Conservation (phyloP, 1,284 basidiomycete genomes). For the Leccinum pachyderme region DNA sequence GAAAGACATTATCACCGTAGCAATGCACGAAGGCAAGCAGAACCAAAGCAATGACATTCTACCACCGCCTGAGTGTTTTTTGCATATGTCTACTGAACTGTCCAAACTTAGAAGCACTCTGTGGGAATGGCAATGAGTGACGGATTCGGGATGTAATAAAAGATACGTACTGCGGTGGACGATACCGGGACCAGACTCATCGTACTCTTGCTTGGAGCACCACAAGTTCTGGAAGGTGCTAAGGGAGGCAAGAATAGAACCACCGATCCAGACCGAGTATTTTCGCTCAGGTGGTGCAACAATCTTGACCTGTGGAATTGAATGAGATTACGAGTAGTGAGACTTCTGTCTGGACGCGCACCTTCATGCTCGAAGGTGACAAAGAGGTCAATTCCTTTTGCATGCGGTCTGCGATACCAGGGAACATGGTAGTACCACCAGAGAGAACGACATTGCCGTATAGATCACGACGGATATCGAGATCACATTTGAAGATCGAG, state of each 20-base stretch:
- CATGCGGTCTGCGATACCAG: constrained; percentile 96
- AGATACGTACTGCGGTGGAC: constrained; percentile 72
- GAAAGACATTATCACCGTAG: constrained; percentile 19
- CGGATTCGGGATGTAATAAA: neutral
- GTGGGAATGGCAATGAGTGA: constrained; percentile 1
- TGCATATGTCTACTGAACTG: constrained; percentile 21
- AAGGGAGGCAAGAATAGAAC: constrained; percentile 94
- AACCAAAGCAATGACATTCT: constrained; percentile 27
- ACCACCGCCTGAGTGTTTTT: constrained; percentile 22
- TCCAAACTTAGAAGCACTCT: constrained; percentile 36
- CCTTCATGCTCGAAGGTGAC: constrained; percentile 83
- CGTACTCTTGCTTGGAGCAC: constrained; percentile 93
- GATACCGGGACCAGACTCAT: constrained; percentile 83
- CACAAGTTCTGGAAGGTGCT: constrained; percentile 95
- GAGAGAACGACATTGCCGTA: constrained; percentile 95
- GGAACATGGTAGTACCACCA: constrained; percentile 97
- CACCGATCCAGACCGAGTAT: constrained; percentile 99
- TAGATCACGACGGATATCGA: constrained; percentile 84
- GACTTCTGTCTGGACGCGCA: constrained; percentile 38
- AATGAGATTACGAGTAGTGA: constrained; percentile 5
- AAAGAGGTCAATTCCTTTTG: constrained; percentile 94
- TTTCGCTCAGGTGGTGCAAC: constrained; percentile 91
- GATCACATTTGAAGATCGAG: constrained; percentile 80
- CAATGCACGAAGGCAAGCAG: constrained; percentile 12
- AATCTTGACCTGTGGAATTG: constrained; percentile 77